These are phyloP conservation scores for Naganishia randhawae DNA, from an alignment of 768 basidiomycete genomes.

Conservation along the genomic window DNA sequence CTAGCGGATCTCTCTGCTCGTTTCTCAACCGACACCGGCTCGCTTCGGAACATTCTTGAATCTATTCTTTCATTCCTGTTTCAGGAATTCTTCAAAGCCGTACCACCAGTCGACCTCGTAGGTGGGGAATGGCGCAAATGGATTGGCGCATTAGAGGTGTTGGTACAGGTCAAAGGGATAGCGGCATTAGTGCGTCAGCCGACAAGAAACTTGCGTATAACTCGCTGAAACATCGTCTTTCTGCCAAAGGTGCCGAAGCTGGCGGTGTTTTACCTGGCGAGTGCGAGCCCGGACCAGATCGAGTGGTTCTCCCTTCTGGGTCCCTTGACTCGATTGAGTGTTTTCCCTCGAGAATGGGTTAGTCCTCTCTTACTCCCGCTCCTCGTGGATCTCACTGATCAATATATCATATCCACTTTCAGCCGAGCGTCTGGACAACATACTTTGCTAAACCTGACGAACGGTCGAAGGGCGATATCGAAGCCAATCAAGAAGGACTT, in stretches of 20 bases:
- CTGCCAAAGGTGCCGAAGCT: conserved; percentile 43
- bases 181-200: conserved; percentile 60
- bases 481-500: conserved; percentile 77
- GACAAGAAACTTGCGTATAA: background rate
- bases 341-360: conserved; percentile 88
- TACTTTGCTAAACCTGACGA: conserved; percentile 87
- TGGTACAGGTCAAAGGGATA: conserved; percentile 76
- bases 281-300: conserved; percentile 45
- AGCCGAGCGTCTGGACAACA: conserved; percentile 71
- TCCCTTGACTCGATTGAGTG: conserved; percentile 73
- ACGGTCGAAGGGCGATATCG: conserved; percentile 67
- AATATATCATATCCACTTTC: background rate
- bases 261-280: conserved; percentile 42
- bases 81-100: conserved; percentile 48
- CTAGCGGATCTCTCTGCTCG: conserved; percentile 76
- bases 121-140: conserved; percentile 71
- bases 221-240: background rate
- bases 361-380: conserved; percentile 29
- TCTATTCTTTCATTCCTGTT: conserved; percentile 53
- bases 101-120: conserved; percentile 42
- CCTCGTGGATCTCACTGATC: too few relatives aligned
- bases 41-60: conserved; percentile 72
- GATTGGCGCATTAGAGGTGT: conserved; percentile 70
- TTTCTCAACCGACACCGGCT: conserved; percentile 66
- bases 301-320: conserved; percentile 66